Evolutionary conservation across 352 stramenopile genomes (phyloP), one percentile per base, ranked within the genome.

Genomic region (Globisporangium heterothallicum): DNA sequence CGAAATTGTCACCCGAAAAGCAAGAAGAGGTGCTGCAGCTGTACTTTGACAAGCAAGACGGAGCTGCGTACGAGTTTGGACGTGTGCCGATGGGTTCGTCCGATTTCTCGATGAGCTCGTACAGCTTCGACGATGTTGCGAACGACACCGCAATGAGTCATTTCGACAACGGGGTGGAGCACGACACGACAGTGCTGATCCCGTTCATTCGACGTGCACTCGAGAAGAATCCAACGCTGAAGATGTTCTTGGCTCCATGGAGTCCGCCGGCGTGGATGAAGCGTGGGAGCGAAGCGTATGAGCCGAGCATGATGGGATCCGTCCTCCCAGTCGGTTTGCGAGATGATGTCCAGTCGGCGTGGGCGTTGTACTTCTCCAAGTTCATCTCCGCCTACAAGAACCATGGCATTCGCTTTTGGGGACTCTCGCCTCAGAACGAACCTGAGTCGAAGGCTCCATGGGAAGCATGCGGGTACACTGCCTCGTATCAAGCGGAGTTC

Each of bases 311-410:
- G 74, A 48, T 84, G 1, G 72, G 76, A 16, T 89, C 81, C 0
- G 66, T 64, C 6, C 56, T 57, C 16, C 81, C 81, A 4, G 59
- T 78, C 10, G 81, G 78, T 4, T 54, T 92, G 7, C 62, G 63
- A 25, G 54, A 71, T 50, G 63, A 85, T 18, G 66, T 78, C 16
- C 73, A 83, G 4, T 54, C 67, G 16, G 66, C 87, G 1, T 97
- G 84, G 87, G 91, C 90, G 3, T 56, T 90, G 8, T 97, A 97
- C 65, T 96, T 97, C 64, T 92, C 84, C 53, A 92, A 92, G 59
- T 97, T 96, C 49, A 93, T 97, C 46, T 70, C 68, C 21, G 90
- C 86, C 19, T 97, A 97, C 72, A 91, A 94, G 56, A 57, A 76
- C 6, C 66, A 88, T 21, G 82, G 77, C 6, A 76, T 97, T 16